phyloP scores from a whole-genome alignment of 2,329 filamentous ascomycete species.

The Magnaporthiopsis rhizophila region DNA sequence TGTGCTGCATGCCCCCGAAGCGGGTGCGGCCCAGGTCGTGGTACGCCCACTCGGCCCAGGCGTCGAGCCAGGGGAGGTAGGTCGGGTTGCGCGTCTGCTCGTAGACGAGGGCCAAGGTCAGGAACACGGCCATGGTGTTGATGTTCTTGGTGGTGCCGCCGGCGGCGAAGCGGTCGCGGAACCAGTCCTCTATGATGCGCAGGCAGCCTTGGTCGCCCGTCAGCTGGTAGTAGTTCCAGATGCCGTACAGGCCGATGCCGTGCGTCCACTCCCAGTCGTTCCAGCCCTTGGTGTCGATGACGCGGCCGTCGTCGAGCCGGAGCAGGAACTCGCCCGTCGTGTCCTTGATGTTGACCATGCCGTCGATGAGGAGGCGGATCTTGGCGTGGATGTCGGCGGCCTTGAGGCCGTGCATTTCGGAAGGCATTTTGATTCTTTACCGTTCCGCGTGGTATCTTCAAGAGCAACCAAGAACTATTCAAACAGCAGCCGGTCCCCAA shows the following conservation, averaged over 20 bases:
- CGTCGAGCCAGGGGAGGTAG: constrained; percentile 70
- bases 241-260: constrained; percentile 70
- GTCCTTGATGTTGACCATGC: constrained; percentile 72
- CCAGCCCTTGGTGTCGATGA: constrained; percentile 83
- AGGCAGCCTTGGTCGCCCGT: constrained; percentile 55
- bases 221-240: constrained; percentile 74
- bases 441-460: too few species aligned
- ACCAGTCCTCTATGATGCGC: constrained; percentile 66
- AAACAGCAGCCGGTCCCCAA: background rate
- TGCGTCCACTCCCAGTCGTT: constrained; percentile 80
- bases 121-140: constrained; percentile 74
- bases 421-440: constrained; percentile 25
- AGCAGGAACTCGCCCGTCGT: constrained; percentile 66
- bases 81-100: constrained; percentile 61
- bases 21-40: constrained; percentile 64
- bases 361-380: constrained; percentile 61
- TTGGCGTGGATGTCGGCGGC: constrained; percentile 40
- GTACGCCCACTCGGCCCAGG: constrained; percentile 79
- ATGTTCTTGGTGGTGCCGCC: constrained; percentile 77
- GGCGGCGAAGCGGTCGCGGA: constrained; percentile 56
- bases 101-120: constrained; percentile 71
- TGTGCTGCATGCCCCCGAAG: constrained; percentile 66
- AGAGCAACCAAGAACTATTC: background rate
- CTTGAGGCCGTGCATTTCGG: constrained; percentile 36
- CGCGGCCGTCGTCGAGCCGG: constrained; percentile 59